A percentile compares a stretch with the other conserved stretches of the same genome.
Conservation (phyloP, 2,329 filamentous ascomycete species). For the Cercospora berteroae region DNA sequence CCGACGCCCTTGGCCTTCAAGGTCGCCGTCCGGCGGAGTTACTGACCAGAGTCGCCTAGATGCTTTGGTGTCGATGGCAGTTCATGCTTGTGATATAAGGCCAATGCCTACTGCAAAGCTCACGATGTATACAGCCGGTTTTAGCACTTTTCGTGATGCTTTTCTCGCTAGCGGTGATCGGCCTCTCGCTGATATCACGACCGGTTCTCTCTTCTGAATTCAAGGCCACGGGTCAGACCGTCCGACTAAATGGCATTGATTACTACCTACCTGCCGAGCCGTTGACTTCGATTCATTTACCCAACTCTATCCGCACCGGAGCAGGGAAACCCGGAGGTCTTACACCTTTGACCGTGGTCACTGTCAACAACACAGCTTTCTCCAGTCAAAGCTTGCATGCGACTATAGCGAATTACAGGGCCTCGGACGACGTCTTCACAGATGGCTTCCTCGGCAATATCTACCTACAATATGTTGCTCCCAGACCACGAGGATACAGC, state of each 20-base stretch:
- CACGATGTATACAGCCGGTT: background rate
- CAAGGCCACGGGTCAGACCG: constrained; percentile 42
- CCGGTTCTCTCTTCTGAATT: constrained; percentile 14
- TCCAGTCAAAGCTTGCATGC: constrained; percentile 28
- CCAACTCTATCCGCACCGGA: constrained; percentile 23
- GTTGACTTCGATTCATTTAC: constrained; percentile 34
- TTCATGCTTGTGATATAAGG: background rate
- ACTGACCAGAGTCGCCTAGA: background rate
- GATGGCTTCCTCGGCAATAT: constrained; percentile 40
- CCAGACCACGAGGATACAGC: constrained; percentile 15
- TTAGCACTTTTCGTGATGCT: background rate
- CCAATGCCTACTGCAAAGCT: background rate
- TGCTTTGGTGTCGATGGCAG: background rate
- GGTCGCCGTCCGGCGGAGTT: background rate
- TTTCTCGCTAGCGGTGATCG: background rate
- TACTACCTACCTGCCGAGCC: constrained; percentile 44
- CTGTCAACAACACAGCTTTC: constrained; percentile 29
- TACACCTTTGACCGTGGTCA: constrained; percentile 43
- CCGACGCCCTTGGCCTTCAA: background rate
- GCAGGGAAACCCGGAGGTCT: constrained; percentile 31
- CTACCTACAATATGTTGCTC: constrained; percentile 29
- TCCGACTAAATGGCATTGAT: constrained; percentile 40
- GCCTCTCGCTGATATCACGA: background rate
- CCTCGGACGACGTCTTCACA: constrained; percentile 45
- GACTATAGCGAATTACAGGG: constrained; percentile 34